Evolutionary conservation across 768 basidiomycete genomes (phyloP).

Genomic region (Macrolepiota albuminosa): DNA sequence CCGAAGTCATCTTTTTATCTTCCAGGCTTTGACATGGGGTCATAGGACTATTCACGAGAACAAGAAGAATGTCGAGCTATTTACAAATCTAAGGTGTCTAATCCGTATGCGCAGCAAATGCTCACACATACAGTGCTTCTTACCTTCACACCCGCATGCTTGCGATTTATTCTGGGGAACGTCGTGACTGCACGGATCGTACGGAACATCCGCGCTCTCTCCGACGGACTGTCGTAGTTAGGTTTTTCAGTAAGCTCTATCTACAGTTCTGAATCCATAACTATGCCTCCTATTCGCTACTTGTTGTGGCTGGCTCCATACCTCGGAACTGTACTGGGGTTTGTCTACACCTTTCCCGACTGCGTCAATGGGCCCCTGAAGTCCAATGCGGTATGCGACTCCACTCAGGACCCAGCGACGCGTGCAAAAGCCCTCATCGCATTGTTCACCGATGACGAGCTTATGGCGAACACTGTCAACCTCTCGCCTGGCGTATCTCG

Average conservation of each 20-base stretch:
- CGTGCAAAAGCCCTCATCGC: constrained; percentile 47
- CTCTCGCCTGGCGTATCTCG: constrained; percentile 46
- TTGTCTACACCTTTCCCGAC: constrained; percentile 41
- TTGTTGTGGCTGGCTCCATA: constrained; percentile 8
- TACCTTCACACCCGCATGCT: not conserved
- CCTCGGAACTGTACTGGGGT: constrained; percentile 2
- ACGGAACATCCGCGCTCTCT: not conserved
- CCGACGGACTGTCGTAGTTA: too few species aligned
- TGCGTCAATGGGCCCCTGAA: constrained; percentile 42
- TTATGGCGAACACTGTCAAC: constrained; percentile 48
- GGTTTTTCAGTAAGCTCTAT: not conserved
- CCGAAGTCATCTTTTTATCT: not conserved
- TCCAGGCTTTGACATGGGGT: not conserved
- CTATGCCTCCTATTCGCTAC: constrained; percentile 2
- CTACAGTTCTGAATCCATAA: not conserved
- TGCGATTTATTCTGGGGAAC: not conserved
- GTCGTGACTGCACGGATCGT: not conserved
- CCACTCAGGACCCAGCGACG: constrained; percentile 34
- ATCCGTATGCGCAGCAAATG: not conserved
- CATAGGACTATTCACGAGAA: not conserved
- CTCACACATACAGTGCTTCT: not conserved
- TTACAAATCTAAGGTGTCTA: not conserved
- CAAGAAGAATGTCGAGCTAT: not conserved
- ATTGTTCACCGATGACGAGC: constrained; percentile 45
- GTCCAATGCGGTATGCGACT: constrained; percentile 44